Evolutionary conservation across 2,329 filamentous ascomycete species (phyloP), one percentile per base, ranked within the genome.

Genomic region (Cyclaneusma minus): DNA sequence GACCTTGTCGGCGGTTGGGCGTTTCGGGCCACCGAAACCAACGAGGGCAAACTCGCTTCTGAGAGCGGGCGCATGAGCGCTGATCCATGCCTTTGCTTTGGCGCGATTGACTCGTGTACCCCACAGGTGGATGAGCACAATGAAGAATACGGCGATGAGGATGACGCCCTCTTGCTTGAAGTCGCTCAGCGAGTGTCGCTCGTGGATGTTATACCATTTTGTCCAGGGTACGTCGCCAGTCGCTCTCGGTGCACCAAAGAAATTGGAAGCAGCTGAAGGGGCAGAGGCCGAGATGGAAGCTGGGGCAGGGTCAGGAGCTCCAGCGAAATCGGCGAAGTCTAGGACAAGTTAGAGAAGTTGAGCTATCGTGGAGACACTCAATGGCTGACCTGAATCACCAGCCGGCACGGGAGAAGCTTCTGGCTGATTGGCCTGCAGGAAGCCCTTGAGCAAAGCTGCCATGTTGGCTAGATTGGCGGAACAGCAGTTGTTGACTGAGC

Each of bases 261-360:
- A 54, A n/a, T n/a, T n/a, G 32, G 60, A 54, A 31, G 54, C 54
- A 22, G 59, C 53, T 24, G 53, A 51, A 25, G 51, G 43, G 18
- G 42, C 38, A 16, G 34, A 24, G 29, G 58, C 50, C 26, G 55
- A 55, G 46, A 60, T 50, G 33, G 66, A 54, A 11, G 48, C 55
- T 30, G 64, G 65, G 13, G 60, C 52, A 30, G 81, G 74, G 12
- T 78, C 71, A 37, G 83, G 70, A 41, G 73, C 77, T 37, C 71
- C 75, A 33, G 83, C 82, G 47, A 91, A 95, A 61, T 94, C 87
- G 56, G 82, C 84, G 52, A 94, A 94, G 58, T 92, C 85, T 93
- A 28, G 49, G n/a, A 10, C 6, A 13, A 13, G 26, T 22, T 22
- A 23, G 21, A 5, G 5, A 4, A 7, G 26, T 9, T 10, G 13